These are phyloP conservation scores for Clathrospora elynae DNA, from an alignment of 2,329 filamentous ascomycete genomes.

Conservation along the genomic window DNA sequence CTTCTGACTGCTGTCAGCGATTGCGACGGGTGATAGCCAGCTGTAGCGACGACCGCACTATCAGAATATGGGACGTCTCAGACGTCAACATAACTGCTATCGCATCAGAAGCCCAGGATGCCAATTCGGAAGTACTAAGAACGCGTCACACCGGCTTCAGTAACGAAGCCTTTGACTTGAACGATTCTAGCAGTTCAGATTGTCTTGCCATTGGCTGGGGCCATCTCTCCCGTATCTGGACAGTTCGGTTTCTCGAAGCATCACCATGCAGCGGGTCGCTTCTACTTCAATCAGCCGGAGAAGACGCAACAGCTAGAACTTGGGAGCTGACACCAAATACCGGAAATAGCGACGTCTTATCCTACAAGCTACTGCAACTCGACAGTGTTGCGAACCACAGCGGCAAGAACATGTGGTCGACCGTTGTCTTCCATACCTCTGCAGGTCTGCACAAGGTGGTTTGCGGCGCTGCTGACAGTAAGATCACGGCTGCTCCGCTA, in stretches of 20 bases:
- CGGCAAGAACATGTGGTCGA: slow-evolving; percentile 91
- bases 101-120: slow-evolving; percentile 27
- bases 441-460: slow-evolving; percentile 21
- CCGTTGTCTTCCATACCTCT: slow-evolving; percentile 14
- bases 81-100: slow-evolving; percentile 40
- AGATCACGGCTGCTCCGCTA: slow-evolving; percentile 49
- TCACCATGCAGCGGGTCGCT: slow-evolving; percentile 46
- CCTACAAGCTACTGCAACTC: slow-evolving; percentile 56
- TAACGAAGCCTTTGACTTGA: slow-evolving; percentile 34
- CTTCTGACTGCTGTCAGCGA: slow-evolving; percentile 36
- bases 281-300: slow-evolving; percentile 75
- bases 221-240: slow-evolving; percentile 89
- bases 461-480: slow-evolving; percentile 80
- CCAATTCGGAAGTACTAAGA: slow-evolving; percentile 29
- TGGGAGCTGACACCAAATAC: slow-evolving; percentile 59
- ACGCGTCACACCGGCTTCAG: slow-evolving; percentile 54
- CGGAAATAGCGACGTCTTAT: slow-evolving; percentile 2
- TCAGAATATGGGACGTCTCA: slow-evolving; percentile 85
- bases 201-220: slow-evolving; percentile 78
- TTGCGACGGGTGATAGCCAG: slow-evolving; percentile 74
- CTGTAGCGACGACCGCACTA: slow-evolving; percentile 92
- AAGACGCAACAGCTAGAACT: slow-evolving; percentile 76
- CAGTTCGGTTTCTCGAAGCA: slow-evolving; percentile 67
- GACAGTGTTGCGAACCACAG: slow-evolving; percentile 68
- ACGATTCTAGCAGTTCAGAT: slow-evolving; percentile 24